Percentiles rank a stretch among this genome's conserved stretches.
Conservation (phyloP, 202 grass and related monocot species). For the Tripidium arundinaceum region DNA sequence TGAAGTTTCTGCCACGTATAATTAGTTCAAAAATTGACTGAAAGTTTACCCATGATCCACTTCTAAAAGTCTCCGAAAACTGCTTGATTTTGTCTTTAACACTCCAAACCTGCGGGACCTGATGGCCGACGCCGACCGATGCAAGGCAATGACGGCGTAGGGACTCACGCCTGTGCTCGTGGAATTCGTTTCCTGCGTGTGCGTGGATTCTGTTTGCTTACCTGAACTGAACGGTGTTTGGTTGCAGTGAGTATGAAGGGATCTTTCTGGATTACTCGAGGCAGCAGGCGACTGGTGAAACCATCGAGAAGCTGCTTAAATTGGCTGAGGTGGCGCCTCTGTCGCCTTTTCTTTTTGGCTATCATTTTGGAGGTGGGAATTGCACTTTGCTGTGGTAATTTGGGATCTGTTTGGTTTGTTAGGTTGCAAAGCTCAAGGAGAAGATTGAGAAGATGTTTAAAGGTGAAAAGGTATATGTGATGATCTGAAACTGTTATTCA, state of each 20-base stretch:
- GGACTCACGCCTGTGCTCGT: constrained; percentile 8
- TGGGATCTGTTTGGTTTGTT: background rate
- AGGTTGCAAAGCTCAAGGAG: constrained; percentile 77
- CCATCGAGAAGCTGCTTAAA: constrained; percentile 72
- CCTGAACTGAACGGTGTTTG: background rate
- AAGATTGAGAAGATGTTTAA: constrained; percentile 85
- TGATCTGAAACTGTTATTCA: background rate
- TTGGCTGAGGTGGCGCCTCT: constrained; percentile 39
- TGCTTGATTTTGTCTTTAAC: constrained; percentile 98
- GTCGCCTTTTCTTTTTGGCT: too few relatives aligned
- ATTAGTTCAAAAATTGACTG: background rate
- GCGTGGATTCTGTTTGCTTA: constrained; percentile 18
- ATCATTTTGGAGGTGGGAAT: background rate
- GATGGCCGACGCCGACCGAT: constrained; percentile 73
- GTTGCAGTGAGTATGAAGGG: constrained; percentile 64
- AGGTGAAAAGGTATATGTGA: constrained; percentile 55
- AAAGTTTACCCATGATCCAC: constrained; percentile 77
- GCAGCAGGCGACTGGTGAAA: constrained; percentile 51
- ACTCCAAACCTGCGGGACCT: constrained; percentile 56
- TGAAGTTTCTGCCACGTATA: background rate
- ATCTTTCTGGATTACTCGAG: constrained; percentile 71
- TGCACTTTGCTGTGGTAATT: background rate
- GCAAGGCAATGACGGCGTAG: constrained; percentile 83
- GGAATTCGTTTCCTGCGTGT: background rate
- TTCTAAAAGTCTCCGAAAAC: constrained; percentile 84